These are phyloP conservation scores for Plasmodium gonderi DNA, from an alignment of 169 alveolate genomes.

Conservation along the genomic window DNA sequence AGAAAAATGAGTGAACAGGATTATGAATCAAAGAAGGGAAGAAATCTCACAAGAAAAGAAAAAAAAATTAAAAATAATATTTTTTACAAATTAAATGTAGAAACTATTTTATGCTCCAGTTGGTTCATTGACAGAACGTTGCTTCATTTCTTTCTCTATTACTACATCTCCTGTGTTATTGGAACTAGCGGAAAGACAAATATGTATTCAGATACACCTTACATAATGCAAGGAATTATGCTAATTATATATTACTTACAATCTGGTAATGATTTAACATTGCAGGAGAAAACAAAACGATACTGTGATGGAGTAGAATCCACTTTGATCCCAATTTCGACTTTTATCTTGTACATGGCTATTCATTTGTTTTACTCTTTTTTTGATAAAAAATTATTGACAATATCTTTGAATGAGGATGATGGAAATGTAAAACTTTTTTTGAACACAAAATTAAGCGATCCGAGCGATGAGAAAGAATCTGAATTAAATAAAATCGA, in stretches of 20 bases:
- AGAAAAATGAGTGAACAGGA: neutral
- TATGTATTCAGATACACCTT: conserved; percentile 54
- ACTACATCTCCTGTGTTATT: conserved; percentile 52
- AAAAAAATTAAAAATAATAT: conserved; percentile 18
- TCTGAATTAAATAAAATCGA: neutral
- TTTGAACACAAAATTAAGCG: neutral
- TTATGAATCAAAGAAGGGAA: neutral
- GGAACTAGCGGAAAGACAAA: conserved; percentile 19
- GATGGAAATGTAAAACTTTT: conserved; percentile 19
- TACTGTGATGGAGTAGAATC: conserved; percentile 45
- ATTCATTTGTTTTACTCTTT: conserved; percentile 69
- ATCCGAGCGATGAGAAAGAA: neutral
- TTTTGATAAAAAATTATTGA: conserved; percentile 35
- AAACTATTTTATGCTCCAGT: conserved; percentile 56
- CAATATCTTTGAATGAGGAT: neutral
- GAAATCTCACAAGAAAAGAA: neutral
- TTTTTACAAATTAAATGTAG: conserved; percentile 70
- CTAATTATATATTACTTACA: conserved; percentile 48
- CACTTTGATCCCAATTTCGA: conserved; percentile 49
- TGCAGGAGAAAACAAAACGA: conserved; percentile 10
- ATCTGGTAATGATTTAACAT: conserved; percentile 69
- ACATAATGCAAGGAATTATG: conserved; percentile 56
- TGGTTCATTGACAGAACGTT: conserved; percentile 67
- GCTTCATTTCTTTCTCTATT: conserved; percentile 59
- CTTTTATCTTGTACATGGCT: conserved; percentile 43